Conservation (phyloP, 257 asterid genomes). For the Penstemon barbatus region DNA sequence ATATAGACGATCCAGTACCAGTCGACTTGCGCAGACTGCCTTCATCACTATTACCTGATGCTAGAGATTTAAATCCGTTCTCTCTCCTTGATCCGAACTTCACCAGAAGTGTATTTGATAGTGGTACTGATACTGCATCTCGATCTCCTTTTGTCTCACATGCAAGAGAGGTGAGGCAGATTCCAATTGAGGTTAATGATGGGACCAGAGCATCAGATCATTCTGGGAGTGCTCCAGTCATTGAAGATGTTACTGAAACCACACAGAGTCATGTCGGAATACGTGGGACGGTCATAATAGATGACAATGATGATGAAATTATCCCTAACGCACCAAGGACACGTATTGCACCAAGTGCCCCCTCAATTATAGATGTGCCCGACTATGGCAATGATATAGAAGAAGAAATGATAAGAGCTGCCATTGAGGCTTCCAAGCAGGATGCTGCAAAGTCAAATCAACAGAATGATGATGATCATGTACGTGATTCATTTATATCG, state of each 20-base stretch:
- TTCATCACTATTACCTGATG: constrained; percentile 42
- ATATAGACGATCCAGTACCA: constrained; percentile 64
- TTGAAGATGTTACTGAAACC: constrained; percentile 69
- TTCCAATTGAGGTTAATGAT: constrained; percentile 81
- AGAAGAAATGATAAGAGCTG: constrained; percentile 98
- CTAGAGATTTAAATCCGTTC: constrained; percentile 53
- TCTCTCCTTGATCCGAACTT: constrained; percentile 55
- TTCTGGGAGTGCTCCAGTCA: constrained; percentile 49
- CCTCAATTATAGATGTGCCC: constrained; percentile 52
- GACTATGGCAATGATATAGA: constrained; percentile 79
- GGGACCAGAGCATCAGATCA: constrained; percentile 53
- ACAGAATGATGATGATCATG: constrained; percentile 41
- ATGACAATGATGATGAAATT: constrained; percentile 50
- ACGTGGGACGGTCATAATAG: constrained; percentile 54
- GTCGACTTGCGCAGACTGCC: constrained; percentile 48
- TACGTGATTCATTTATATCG: constrained; percentile 36
- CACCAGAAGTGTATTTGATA: constrained; percentile 45
- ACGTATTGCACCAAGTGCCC: constrained; percentile 58
- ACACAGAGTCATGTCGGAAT: constrained; percentile 48
- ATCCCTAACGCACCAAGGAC: constrained; percentile 38
- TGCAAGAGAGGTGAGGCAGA: constrained; percentile 71
- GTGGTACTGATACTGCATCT: constrained; percentile 40
- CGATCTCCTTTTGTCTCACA: constrained; percentile 59
- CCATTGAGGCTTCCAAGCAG: constrained; percentile 93
- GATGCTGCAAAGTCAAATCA: constrained; percentile 61